A percentile compares a stretch with the other conserved stretches of the same genome.
phyloP scores from a whole-genome alignment of 805 yeast genomes.

The Starmerella geochares region DNA sequence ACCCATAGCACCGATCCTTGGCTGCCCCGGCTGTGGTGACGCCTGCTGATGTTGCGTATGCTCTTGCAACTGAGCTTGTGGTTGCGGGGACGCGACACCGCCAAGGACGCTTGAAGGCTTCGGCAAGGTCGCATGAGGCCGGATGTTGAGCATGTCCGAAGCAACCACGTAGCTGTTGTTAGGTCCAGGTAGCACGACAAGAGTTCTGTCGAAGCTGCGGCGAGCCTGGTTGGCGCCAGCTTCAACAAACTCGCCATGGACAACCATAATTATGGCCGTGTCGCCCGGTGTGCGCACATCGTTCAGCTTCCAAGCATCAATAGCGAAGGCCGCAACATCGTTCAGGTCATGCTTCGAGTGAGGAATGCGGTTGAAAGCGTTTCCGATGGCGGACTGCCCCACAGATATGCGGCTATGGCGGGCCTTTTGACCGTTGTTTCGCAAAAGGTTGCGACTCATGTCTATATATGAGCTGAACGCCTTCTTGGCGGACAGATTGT shows the following conservation, averaged over 20 bases:
- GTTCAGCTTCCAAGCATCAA: conserved; percentile 53
- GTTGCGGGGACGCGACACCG: conserved; percentile 1
- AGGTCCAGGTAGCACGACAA: conserved; percentile 62
- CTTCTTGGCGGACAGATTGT: conserved; percentile 24
- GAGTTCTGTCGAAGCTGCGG: conserved; percentile 78
- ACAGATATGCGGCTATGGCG: conserved; percentile 49
- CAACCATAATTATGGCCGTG: conserved; percentile 61
- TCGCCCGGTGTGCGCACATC: conserved; percentile 50
- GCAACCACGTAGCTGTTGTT: conserved; percentile 70
- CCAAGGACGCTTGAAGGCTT: background rate
- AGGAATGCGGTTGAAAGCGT: conserved; percentile 61
- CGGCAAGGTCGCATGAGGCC: conserved; percentile 36
- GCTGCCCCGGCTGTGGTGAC: conserved; percentile 7
- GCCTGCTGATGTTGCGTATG: conserved; percentile 15
- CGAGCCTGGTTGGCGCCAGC: conserved; percentile 40
- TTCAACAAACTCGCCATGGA: conserved; percentile 84
- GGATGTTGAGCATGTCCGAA: conserved; percentile 65
- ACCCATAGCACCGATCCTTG: conserved; percentile 8
- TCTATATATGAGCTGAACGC: conserved; percentile 1
- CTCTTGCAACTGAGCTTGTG: conserved; percentile 10
- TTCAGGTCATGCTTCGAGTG: conserved; percentile 61
- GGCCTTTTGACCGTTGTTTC: conserved; percentile 41
- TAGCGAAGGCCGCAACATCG: conserved; percentile 55
- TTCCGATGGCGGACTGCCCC: conserved; percentile 60
- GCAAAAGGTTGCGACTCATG: conserved; percentile 44